phyloP scores from a whole-genome alignment of 2,329 filamentous ascomycete species.

The Claviceps paspali region DNA sequence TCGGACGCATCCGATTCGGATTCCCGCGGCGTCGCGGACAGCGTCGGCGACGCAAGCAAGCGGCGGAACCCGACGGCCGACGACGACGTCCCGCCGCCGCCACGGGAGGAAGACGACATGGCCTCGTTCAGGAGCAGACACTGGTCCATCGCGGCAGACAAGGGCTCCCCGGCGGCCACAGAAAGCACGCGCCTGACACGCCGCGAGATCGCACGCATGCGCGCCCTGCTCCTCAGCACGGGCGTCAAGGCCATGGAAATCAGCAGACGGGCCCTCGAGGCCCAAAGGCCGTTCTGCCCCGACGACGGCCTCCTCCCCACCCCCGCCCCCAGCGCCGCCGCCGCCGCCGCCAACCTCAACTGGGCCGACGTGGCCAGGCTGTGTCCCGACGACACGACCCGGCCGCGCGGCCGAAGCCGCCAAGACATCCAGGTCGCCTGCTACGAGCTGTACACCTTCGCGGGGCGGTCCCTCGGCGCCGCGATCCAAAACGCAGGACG shows the following conservation, averaged over 20 bases:
- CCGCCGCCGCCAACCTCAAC: slow-evolving; percentile 11
- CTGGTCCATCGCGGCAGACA: slow-evolving; percentile 38
- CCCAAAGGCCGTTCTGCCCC: slow-evolving; percentile 19
- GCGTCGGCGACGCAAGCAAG: slow-evolving; percentile 18
- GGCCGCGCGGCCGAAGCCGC: slow-evolving; percentile 16
- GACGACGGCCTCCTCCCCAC: slow-evolving; percentile 7
- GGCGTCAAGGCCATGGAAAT: slow-evolving; percentile 87
- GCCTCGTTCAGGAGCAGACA: slow-evolving; percentile 20
- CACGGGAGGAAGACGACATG: slow-evolving; percentile 10
- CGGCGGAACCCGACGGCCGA: slow-evolving; percentile 23
- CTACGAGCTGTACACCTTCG: slow-evolving; percentile 33
- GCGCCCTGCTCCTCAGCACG: slow-evolving; percentile 61
- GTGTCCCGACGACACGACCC: slow-evolving; percentile 16
- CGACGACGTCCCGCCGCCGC: too few relatives aligned
- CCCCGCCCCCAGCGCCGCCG: slow-evolving; percentile 10
- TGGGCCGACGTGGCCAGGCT: slow-evolving; percentile 31
- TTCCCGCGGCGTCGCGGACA: slow-evolving; percentile 11
- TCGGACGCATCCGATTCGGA: neutral
- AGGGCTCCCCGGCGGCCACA: slow-evolving; percentile 18
- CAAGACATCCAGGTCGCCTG: slow-evolving; percentile 18
- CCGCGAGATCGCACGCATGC: slow-evolving; percentile 67
- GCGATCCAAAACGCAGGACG: slow-evolving; percentile 33
- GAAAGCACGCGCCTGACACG: slow-evolving; percentile 33
- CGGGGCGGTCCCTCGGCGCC: slow-evolving; percentile 33
- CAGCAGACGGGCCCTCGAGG: slow-evolving; percentile 43